Evolutionary conservation across 768 basidiomycete species (phyloP), one percentile per base, ranked within the genome.

Genomic region (Roridomyces roridus): DNA sequence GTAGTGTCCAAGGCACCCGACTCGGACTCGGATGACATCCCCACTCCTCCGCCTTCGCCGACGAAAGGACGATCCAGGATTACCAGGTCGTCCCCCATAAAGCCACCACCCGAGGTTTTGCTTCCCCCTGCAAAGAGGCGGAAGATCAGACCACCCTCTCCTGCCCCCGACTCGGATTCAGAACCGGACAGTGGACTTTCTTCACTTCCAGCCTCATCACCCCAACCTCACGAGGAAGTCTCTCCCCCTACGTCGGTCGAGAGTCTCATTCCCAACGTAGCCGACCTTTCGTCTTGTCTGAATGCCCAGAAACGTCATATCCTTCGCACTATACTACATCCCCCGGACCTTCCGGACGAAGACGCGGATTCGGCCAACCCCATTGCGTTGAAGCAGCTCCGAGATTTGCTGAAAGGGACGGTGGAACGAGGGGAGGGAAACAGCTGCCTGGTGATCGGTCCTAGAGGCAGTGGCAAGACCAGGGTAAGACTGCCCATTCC

Each of bases 391-490:
- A 66, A 82, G 29, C 85, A 91, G 52, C 69, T 98, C 12, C 66
- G 72, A 1, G 80, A 84, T 43, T 72, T 98, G 20, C 75, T 97
- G 5, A 69, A 73, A 20, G 95, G 94, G 11, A 93, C 92, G 1
- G 79, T 91, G 5, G 74, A 74, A 20, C 83, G 94, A 25, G 90
- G 89, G 10, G 96, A 98, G 76, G 95, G 96, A 4, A 98, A 98
- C 60, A 96, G 94, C 55, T 97, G 95, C 67, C 79, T 97, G 51
- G 68, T 98, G 4, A 78, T 94, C 40, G 96, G 96, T 18, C 88
- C 93, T 2, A 80, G 87, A 57, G 92, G 93, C 15, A 90, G 88
- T 59, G 96, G 95, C 18, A 97, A 98, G 74, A 88, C 91, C 1
- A 78, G 78, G 56, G 92, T 93, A 69, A 65, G 84, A 70, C 11